phyloP scores from a whole-genome alignment of 345 rosid species.

The Mercurialis annua region DNA sequence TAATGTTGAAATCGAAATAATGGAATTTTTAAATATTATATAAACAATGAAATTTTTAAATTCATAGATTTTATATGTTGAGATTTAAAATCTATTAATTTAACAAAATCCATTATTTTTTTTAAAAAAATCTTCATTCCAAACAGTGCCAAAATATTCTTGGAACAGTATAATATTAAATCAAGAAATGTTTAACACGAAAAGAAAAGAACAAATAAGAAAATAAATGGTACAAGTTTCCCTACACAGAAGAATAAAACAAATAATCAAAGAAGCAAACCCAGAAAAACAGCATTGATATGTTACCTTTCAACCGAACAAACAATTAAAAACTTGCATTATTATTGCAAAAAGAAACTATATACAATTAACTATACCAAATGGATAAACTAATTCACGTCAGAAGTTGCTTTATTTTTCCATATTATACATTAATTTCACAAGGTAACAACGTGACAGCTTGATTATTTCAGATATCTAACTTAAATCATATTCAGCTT shows the following conservation, averaged over 20 bases:
- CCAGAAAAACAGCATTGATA: background rate
- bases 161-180: too few species aligned
- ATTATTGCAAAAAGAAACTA: background rate
- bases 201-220: background rate
- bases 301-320: slow-evolving; percentile 10
- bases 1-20: too few species aligned
- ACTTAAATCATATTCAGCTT: slow-evolving; percentile 9
- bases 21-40: too few species aligned
- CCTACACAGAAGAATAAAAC: background rate
- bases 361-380: background rate
- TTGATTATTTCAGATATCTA: slow-evolving; percentile 12
- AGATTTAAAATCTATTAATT: too few species aligned
- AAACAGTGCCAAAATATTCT: too few species aligned
- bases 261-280: background rate
- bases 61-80: too few species aligned
- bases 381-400: background rate
- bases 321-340: background rate
- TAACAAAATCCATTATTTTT: too few species aligned
- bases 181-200: too few species aligned
- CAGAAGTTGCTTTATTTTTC: background rate
- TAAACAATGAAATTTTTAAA: too few species aligned
- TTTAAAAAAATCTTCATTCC: too few species aligned
- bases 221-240: background rate
- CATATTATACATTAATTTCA: background rate
- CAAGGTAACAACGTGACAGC: slow-evolving; percentile 9